These are phyloP conservation scores for Pistacia atlantica DNA, from an alignment of 345 rosid species.

Conservation along the genomic window DNA sequence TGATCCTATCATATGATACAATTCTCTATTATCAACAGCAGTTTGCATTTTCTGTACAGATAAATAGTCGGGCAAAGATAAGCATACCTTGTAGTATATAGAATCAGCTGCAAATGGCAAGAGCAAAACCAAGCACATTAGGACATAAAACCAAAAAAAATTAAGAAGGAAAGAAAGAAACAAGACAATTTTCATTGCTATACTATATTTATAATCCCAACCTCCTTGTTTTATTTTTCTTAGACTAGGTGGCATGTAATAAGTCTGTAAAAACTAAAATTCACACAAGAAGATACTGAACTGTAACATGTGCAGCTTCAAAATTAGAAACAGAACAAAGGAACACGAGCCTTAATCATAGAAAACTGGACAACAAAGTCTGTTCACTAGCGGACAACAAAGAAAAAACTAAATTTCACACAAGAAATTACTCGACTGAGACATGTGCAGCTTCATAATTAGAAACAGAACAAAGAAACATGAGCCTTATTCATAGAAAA, in stretches of 20 bases:
- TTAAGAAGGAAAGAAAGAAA: background rate
- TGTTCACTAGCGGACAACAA: conserved; percentile 41
- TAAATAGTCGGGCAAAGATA: conserved; percentile 15
- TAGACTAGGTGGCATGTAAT: background rate
- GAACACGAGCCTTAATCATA: background rate
- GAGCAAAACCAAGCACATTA: conserved; percentile 14
- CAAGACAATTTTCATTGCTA: background rate
- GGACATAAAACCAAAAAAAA: background rate
- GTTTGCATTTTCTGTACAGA: background rate
- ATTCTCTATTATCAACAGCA: background rate
- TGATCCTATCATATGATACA: background rate
- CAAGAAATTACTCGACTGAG: background rate
- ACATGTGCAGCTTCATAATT: background rate
- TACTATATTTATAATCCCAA: background rate
- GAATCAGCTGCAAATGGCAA: conserved; percentile 60
- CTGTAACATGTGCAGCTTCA: background rate
- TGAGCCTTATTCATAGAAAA: background rate
- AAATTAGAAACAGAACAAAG: conserved; percentile 7
- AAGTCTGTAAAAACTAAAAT: background rate
- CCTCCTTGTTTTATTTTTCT: background rate
- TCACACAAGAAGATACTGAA: background rate
- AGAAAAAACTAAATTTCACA: background rate
- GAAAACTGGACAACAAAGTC: background rate
- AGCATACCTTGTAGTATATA: conserved; percentile 72
- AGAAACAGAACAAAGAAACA: background rate